Percentiles rank a stretch among this genome's conserved stretches.
phyloP scores from a whole-genome alignment of 371 early-diverging fungal species.

The Mortierella sp. region DNA sequence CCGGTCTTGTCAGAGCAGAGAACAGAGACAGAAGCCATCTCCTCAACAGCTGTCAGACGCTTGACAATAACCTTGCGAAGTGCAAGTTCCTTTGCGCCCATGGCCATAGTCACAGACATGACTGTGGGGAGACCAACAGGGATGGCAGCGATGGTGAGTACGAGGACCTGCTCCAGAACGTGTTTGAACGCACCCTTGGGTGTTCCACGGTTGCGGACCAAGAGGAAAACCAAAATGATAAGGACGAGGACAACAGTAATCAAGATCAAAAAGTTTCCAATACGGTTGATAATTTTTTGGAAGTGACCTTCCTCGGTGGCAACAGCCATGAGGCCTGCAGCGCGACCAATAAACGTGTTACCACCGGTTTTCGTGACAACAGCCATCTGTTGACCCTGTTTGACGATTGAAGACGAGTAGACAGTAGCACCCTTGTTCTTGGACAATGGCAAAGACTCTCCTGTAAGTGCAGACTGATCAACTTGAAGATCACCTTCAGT shows the following conservation, averaged over 20 bases:
- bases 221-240: conserved; percentile 82
- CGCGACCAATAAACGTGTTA: conserved; percentile 90
- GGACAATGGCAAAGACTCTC: conserved; percentile 91
- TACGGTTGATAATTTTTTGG: conserved; percentile 90
- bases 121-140: conserved; percentile 97
- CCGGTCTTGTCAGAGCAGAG: conserved; percentile 98
- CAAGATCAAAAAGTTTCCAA: conserved; percentile 92
- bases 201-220: conserved; percentile 60
- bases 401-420: conserved; percentile 87
- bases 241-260: conserved; percentile 84
- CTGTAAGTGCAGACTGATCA: conserved; percentile 97
- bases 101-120: conserved; percentile 96
- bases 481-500: conserved; percentile 83
- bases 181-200: conserved; percentile 63
- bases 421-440: conserved; percentile 84
- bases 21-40: conserved; percentile 92
- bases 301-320: conserved; percentile 88
- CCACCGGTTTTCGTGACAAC: conserved; percentile 88
- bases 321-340: conserved; percentile 87
- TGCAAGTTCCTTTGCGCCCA: conserved; percentile 94
- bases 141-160: conserved; percentile 96
- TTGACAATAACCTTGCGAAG: conserved; percentile 95
- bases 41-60: conserved; percentile 95
- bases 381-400: conserved; percentile 87
- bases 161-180: conserved; percentile 85